A percentile compares a stretch with the other conserved stretches of the same genome.
phyloP scores from a whole-genome alignment of 345 rosid species.

The Geranium rotundifolium region DNA sequence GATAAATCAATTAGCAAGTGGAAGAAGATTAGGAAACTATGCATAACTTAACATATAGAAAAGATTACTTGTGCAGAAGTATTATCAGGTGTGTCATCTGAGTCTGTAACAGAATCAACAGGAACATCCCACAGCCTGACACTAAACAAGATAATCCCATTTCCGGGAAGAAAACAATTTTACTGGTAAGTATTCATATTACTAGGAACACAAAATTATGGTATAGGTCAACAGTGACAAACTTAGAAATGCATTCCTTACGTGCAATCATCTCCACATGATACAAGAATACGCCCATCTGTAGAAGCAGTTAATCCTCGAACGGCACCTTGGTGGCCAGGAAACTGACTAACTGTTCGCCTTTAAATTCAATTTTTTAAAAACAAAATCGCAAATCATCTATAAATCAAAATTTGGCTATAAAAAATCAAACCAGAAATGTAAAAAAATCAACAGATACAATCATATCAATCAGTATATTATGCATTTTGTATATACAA shows the following conservation, averaged over 20 bases:
- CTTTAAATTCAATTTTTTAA: constrained; percentile 22
- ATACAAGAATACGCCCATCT: constrained; percentile 65
- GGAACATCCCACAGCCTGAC: constrained; percentile 97
- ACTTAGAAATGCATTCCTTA: constrained; percentile 23
- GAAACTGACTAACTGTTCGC: constrained; percentile 79
- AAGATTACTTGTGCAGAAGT: constrained; percentile 35
- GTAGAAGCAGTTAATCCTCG: constrained; percentile 83
- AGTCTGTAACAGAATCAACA: constrained; percentile 44
- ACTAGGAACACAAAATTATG: not conserved
- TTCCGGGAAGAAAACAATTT: not conserved
- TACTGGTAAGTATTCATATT: too few relatives aligned
- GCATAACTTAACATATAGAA: constrained; percentile 2
- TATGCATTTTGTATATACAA: not conserved
- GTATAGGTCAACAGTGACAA: not conserved
- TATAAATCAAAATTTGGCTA: too few relatives aligned
- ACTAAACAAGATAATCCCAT: constrained; percentile 25
- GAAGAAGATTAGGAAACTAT: not conserved
- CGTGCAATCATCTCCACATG: constrained; percentile 91
- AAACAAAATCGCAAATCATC: not conserved
- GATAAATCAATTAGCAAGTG: constrained; percentile 12
- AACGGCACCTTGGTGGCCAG: constrained; percentile 93
- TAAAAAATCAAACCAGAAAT: not conserved
- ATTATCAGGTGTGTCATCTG: constrained; percentile 28
- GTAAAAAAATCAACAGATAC: not conserved
- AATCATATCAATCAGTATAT: too few relatives aligned